phyloP scores from a whole-genome alignment of 2,329 filamentous ascomycete genomes.

The Apiospora aurea region DNA sequence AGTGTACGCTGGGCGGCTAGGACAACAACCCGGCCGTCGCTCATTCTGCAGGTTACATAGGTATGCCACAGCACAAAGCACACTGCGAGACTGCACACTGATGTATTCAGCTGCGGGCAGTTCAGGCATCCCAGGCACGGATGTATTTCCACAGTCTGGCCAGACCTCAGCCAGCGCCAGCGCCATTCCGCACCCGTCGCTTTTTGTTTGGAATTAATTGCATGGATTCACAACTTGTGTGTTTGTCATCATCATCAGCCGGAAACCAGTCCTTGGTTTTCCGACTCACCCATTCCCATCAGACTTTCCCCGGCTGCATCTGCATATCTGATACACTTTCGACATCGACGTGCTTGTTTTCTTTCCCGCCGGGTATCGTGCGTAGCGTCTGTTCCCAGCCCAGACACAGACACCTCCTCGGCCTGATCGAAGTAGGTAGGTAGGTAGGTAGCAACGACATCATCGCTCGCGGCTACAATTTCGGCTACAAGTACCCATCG shows the following conservation, averaged over 20 bases:
- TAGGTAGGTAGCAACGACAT: not conserved
- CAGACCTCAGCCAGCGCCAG: conserved; percentile 3
- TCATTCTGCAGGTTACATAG: not conserved
- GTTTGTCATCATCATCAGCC: conserved; percentile 16
- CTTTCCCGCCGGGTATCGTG: not conserved
- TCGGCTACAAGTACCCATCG: conserved; percentile 15
- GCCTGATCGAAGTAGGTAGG: not conserved
- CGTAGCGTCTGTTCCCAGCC: conserved; percentile 1
- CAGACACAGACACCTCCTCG: not conserved
- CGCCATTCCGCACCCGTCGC: conserved; percentile 24
- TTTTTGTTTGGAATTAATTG: conserved; percentile 25
- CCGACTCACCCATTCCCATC: conserved; percentile 7
- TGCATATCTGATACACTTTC: conserved; percentile 18
- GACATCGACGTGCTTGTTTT: conserved; percentile 9
- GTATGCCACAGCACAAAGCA: not conserved
- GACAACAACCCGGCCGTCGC: conserved; percentile 1
- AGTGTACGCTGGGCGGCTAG: not conserved
- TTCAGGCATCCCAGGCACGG: not conserved
- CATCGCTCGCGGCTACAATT: conserved; percentile 7
- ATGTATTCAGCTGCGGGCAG: not conserved
- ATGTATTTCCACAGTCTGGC: not conserved
- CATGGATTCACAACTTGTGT: conserved; percentile 24
- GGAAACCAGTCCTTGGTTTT: conserved; percentile 10
- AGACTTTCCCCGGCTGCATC: conserved; percentile 5
- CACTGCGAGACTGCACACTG: not conserved